Percentiles rank a stretch among this genome's conserved stretches.
Conservation (phyloP, 2,329 filamentous ascomycete species). For the Aaosphaeria arxii region DNA sequence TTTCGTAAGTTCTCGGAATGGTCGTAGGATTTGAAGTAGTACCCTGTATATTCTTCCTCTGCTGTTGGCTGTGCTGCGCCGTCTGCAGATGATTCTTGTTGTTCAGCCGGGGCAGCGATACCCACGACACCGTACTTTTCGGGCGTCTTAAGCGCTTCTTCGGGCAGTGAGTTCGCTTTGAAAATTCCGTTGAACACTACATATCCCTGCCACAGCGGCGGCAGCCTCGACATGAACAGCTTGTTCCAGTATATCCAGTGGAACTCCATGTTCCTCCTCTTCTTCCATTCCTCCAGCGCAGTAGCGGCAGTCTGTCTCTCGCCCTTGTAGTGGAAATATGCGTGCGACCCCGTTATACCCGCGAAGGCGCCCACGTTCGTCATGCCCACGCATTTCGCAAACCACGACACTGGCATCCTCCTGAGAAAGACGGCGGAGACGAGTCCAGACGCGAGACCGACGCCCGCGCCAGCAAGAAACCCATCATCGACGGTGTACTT, state of each 20-base stretch:
- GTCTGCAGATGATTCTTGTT: not conserved
- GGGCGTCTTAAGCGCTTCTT: not conserved
- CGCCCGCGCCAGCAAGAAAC: conserved; percentile 17
- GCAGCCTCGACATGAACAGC: conserved; percentile 19
- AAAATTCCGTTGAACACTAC: conserved; percentile 5
- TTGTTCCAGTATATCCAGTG: conserved; percentile 23
- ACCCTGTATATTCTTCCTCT: conserved; percentile 4
- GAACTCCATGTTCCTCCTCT: conserved; percentile 20
- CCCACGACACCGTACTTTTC: not conserved
- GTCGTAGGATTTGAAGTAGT: conserved; percentile 18
- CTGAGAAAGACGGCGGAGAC: conserved; percentile 9
- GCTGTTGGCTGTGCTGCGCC: conserved; percentile 1
- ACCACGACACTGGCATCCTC: conserved; percentile 16
- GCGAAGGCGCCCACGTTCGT: conserved; percentile 20
- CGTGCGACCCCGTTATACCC: conserved; percentile 19
- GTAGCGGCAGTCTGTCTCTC: conserved; percentile 21
- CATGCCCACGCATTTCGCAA: conserved; percentile 21
- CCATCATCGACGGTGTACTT: conserved; percentile 25
- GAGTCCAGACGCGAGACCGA: conserved; percentile 20
- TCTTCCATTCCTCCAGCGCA: conserved; percentile 11
- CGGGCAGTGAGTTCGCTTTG: not conserved
- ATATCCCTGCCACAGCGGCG: conserved; percentile 22
- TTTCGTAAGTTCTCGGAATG: conserved; percentile 15
- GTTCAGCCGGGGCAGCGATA: not conserved
- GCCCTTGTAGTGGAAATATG: conserved; percentile 25